Evolutionary conservation across 2,329 filamentous ascomycete species (phyloP).

Genomic region (Nemania bipapillata): DNA sequence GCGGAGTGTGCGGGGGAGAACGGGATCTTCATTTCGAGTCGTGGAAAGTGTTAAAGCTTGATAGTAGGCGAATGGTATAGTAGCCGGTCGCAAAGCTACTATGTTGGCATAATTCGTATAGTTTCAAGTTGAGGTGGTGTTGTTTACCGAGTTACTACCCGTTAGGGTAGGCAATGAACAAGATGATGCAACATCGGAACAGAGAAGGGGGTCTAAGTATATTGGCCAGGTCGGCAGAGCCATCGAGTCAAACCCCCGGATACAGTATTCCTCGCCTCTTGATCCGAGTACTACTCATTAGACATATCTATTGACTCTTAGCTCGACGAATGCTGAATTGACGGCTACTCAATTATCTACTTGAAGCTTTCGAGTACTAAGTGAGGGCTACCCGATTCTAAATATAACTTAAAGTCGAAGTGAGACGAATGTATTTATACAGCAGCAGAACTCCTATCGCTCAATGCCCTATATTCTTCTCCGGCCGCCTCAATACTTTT

Average conservation of each 20-base stretch:
- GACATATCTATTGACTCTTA: no score
- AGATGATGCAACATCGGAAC: background rate
- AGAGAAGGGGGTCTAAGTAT: background rate
- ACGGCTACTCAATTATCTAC: no score
- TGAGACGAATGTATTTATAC: background rate
- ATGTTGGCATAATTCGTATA: background rate
- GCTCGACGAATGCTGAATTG: no score
- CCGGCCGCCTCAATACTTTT: background rate
- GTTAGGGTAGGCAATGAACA: background rate
- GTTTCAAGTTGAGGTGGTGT: background rate
- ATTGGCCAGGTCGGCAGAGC: no score
- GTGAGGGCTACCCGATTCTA: no score
- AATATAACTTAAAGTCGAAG: background rate
- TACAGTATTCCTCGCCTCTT: no score
- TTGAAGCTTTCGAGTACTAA: no score
- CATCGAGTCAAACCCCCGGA: no score
- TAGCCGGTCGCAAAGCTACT: background rate
- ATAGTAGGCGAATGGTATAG: background rate
- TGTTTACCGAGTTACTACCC: background rate
- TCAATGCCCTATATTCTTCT: background rate
- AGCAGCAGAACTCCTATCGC: background rate
- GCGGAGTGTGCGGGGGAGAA: constrained; percentile 21
- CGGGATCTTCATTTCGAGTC: background rate
- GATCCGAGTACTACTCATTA: no score
- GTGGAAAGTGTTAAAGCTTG: background rate